A percentile compares a stretch with the other conserved stretches of the same genome.
phyloP scores from a whole-genome alignment of 2,329 filamentous ascomycete species.

The Botrytis fabae region DNA sequence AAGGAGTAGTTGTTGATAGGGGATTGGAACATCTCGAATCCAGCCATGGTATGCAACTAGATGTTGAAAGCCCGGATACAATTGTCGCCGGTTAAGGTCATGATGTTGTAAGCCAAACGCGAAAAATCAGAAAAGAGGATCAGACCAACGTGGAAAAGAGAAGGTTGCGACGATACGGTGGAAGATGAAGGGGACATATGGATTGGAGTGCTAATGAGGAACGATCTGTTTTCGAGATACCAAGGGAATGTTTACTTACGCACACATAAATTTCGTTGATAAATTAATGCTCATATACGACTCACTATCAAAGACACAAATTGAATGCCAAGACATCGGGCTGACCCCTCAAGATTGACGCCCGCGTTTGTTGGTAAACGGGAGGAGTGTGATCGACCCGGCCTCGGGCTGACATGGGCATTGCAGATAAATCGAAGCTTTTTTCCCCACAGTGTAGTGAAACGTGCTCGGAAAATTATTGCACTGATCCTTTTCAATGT shows the following conservation, averaged over 20 bases:
- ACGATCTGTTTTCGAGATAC: constrained; percentile 5
- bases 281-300: neutral
- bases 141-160: neutral
- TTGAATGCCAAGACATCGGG: constrained; percentile 1
- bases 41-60: constrained; percentile 31
- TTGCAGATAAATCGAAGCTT: neutral
- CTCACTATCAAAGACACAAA: neutral
- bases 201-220: neutral
- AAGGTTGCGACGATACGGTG: neutral
- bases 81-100: constrained; percentile 30
- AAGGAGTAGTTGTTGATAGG: constrained; percentile 28
- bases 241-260: neutral
- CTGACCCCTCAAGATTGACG: constrained; percentile 8
- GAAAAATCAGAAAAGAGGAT: neutral
- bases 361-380: constrained; percentile 1
- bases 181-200: neutral
- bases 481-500: neutral
- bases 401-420: neutral
- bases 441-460: constrained; percentile 1
- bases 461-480: neutral
- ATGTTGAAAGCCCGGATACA: constrained; percentile 37
- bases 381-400: constrained; percentile 17
- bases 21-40: constrained; percentile 1
- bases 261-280: neutral
- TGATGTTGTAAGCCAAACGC: neutral